A percentile compares a stretch with the other conserved stretches of the same genome.
Conservation (phyloP, 75 land plant species). For the Pinus taeda region DNA sequence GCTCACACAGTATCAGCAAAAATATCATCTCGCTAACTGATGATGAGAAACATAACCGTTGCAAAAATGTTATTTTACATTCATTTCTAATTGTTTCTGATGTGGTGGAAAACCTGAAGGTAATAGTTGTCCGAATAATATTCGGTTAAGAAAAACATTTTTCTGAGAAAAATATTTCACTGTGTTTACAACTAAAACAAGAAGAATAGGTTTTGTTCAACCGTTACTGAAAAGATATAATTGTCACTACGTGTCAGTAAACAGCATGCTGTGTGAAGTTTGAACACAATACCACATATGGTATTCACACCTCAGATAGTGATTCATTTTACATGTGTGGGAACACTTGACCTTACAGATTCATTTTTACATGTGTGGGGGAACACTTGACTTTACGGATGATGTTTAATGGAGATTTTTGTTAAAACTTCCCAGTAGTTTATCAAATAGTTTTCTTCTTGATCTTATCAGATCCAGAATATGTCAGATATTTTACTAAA, state of each 20-base stretch:
- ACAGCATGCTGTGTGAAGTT: too few species aligned
- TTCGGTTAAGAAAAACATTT: not conserved
- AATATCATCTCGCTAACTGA: not conserved
- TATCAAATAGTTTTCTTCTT: not conserved
- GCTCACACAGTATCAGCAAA: not conserved
- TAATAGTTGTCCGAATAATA: not conserved
- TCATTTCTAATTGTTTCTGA: not conserved
- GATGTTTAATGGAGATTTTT: not conserved
- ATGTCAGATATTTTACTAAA: not conserved
- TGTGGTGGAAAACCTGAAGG: not conserved
- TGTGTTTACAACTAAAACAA: too few species aligned
- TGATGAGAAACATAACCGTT: not conserved
- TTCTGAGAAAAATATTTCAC: not conserved
- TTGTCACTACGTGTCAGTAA: too few species aligned
- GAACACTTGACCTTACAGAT: not conserved
- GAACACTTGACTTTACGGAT: not conserved
- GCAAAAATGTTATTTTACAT: not conserved
- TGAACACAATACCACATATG: too few species aligned
- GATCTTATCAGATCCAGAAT: not conserved
- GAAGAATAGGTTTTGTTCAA: too few species aligned
- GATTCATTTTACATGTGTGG: not conserved
- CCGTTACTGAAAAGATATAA: too few species aligned
- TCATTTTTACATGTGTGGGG: not conserved
- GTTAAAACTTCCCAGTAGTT: not conserved
- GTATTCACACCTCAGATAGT: too few species aligned